Evolutionary conservation across 108 stramenopile species (phyloP), one percentile per base, ranked within the genome.

Genomic region (Conticribra weissflogii): DNA sequence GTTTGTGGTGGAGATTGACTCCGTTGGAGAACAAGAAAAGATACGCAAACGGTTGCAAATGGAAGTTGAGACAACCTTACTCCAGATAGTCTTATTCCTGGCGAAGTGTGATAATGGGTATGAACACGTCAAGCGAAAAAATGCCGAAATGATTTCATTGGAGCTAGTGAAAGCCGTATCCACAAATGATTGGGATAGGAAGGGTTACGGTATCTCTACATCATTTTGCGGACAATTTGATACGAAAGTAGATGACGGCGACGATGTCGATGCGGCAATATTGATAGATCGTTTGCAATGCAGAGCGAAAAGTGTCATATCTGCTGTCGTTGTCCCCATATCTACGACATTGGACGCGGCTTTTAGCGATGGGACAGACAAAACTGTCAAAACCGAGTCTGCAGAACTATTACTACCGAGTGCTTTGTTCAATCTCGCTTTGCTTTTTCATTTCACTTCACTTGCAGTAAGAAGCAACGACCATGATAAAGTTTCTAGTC

Each of bases 81-180:
- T 16, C 18, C 58, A 72, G 53, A 66, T 77, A 5, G 32, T 77
- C 14, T 19, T 19, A 22, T 53, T 74, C 63, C 34, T 74, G 18
- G 19, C 54, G 32, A 57, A 22, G 19, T 4, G 48, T 64, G 51
- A 21, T 53, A 15, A 8, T 14, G 7, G 49, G 14, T 15, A 63
- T 8, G 3, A 4, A 15, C 34, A 48, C 28, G 68, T 31, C 19
- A 33, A 45, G 24, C 15, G 44, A 41, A 61, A 59, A 41, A 31
- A 72, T 46, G n/a, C 29, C 22, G 29, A 57, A 34, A 28, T 56
- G 3, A 32, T 69, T 23, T 67, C 72, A 19, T 44, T 58, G n/a
- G 74, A 81, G 18, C 54, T 85, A 33, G 31, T 88, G 19, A 79
- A 81, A 41, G 76, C 83, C 0, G 51, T 82, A 15, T 66, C 81